Evolutionary conservation across 192 early-diverging fungal genomes (phyloP).

Genomic region (Linnemannia zychae): DNA sequence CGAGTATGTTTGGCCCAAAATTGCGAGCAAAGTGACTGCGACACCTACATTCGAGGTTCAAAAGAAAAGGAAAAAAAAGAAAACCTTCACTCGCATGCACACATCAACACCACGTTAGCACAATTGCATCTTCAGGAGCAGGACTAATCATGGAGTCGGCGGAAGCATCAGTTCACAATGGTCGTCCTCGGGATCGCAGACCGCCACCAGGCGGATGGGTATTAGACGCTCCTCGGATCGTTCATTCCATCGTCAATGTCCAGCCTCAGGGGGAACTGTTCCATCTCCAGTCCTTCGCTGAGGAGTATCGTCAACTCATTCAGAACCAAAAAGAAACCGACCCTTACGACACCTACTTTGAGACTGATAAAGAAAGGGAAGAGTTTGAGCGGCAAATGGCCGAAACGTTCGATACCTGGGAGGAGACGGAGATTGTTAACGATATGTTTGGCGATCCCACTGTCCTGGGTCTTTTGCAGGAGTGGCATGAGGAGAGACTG

Average conservation of each 20-base stretch:
- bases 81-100: too few relatives aligned
- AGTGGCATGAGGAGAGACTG: slow-evolving; percentile 25
- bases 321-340: slow-evolving; percentile 21
- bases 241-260: slow-evolving; percentile 19
- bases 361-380: not conserved
- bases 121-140: not conserved
- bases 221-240: not conserved
- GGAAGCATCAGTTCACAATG: slow-evolving; percentile 9
- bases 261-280: slow-evolving; percentile 36
- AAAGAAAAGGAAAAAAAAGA: not conserved
- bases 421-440: slow-evolving; percentile 24
- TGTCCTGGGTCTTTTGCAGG: slow-evolving; percentile 29
- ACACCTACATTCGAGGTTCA: not conserved
- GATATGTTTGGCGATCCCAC: slow-evolving; percentile 39
- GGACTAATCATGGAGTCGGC: not conserved
- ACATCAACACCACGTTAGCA: not conserved
- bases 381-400: slow-evolving; percentile 20
- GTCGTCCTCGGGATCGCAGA: not conserved
- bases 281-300: slow-evolving; percentile 12
- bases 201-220: not conserved
- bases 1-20: not conserved
- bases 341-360: slow-evolving; percentile 37
- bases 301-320: slow-evolving; percentile 9
- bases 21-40: not conserved
- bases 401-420: slow-evolving; percentile 14